Evolutionary conservation across 192 early-diverging fungal genomes (phyloP).

Genomic region (Endogone sp.): DNA sequence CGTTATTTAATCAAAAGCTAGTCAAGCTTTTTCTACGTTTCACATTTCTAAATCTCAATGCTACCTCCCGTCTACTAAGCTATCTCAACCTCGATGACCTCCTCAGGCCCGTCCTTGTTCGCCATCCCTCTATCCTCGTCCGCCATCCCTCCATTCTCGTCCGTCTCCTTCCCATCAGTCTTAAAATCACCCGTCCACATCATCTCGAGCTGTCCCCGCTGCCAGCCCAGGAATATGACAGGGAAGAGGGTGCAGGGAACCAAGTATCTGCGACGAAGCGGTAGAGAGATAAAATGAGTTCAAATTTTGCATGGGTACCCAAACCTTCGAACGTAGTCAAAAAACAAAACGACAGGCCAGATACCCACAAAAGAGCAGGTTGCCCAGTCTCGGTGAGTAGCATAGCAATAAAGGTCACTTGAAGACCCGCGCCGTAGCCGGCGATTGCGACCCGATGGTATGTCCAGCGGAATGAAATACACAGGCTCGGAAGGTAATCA

Average conservation of each 20-base stretch:
- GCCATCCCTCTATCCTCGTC: too few relatives aligned
- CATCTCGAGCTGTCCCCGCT: conserved; percentile 25
- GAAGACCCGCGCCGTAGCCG: conserved; percentile 26
- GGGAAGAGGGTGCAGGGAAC: conserved; percentile 32
- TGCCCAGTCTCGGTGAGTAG: conserved; percentile 32
- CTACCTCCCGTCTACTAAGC: too few relatives aligned
- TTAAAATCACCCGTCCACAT: conserved; percentile 31
- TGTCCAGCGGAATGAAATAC: conserved; percentile 21
- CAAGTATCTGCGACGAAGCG: conserved; percentile 2
- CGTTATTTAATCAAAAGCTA: too few relatives aligned
- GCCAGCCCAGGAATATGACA: conserved; percentile 21
- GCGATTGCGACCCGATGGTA: conserved; percentile 32
- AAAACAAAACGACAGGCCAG: too few relatives aligned
- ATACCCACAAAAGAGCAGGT: conserved; percentile 26
- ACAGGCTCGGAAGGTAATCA: background rate
- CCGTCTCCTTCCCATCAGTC: conserved; percentile 5
- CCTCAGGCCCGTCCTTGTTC: too few relatives aligned
- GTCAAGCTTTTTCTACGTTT: too few relatives aligned
- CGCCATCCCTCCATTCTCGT: too few relatives aligned
- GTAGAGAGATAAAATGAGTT: too few relatives aligned
- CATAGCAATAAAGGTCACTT: conserved; percentile 40
- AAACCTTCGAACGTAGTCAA: too few relatives aligned
- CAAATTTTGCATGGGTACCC: too few relatives aligned
- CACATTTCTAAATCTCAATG: too few relatives aligned
- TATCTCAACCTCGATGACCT: too few relatives aligned